These are phyloP conservation scores for Thielaviopsis euricoi DNA, from an alignment of 2,329 filamentous ascomycete genomes.

Conservation along the genomic window DNA sequence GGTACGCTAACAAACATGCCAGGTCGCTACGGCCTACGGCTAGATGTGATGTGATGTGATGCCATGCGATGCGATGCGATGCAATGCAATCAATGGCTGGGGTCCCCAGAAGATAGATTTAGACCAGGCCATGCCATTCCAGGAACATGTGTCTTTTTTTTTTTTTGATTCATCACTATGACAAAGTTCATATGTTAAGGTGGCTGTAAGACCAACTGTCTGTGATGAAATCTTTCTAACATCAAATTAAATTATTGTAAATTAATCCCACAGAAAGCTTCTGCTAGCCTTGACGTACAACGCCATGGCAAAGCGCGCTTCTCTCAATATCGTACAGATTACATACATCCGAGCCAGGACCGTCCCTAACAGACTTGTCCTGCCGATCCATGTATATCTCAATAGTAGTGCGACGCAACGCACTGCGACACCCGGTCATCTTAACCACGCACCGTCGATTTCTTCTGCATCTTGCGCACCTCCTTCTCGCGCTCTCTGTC, in stretches of 20 bases:
- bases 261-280: neutral
- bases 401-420: neutral
- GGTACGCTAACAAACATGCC: neutral
- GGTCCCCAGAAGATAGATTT: neutral
- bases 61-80: neutral
- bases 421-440: neutral
- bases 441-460: conserved; percentile 35
- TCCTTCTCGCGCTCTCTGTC: conserved; percentile 69
- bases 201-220: neutral
- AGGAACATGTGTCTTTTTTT: too few species aligned
- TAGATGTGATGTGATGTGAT: neutral
- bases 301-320: neutral
- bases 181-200: too few species aligned
- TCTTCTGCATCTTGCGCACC: conserved; percentile 37
- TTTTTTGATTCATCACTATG: too few species aligned
- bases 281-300: neutral
- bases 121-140: neutral
- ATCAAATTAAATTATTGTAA: neutral
- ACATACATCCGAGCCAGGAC: neutral
- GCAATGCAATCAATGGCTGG: neutral
- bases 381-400: neutral
- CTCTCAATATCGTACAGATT: neutral
- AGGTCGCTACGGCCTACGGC: neutral
- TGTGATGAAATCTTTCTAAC: neutral
- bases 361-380: neutral